A percentile compares a stretch with the other conserved stretches of the same genome.
Evolutionary conservation across 148 eudicot species (phyloP).

Genomic region (Agrostemma githago): DNA sequence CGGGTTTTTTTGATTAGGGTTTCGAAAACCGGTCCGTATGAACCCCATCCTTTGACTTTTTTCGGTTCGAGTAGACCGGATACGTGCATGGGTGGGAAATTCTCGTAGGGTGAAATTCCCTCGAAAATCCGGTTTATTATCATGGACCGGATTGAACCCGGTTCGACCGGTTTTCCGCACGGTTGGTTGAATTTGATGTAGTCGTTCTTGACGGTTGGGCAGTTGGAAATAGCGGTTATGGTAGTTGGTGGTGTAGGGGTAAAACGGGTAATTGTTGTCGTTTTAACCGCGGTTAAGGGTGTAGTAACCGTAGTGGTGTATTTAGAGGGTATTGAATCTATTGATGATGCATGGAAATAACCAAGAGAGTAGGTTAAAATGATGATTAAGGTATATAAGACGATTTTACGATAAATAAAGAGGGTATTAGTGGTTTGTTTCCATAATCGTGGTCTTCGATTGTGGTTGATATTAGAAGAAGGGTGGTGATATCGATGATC

Average conservation of each 20-base stretch:
- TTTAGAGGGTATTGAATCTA: conserved; percentile 15
- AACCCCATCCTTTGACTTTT: conserved; percentile 67
- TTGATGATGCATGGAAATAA: conserved; percentile 32
- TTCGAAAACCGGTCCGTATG: conserved; percentile 57
- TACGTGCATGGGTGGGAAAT: conserved; percentile 56
- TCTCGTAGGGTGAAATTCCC: conserved; percentile 49
- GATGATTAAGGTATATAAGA: conserved; percentile 24
- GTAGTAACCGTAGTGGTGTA: background rate
- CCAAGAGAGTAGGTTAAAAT: conserved; percentile 39
- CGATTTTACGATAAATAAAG: conserved; percentile 16
- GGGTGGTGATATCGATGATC: conserved; percentile 11
- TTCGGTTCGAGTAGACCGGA: conserved; percentile 25
- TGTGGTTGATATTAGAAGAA: conserved; percentile 7
- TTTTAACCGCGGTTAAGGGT: background rate
- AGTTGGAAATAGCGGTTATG: conserved; percentile 8
- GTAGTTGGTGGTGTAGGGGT: background rate
- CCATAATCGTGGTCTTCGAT: conserved; percentile 8
- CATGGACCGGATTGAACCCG: conserved; percentile 32
- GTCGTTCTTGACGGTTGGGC: conserved; percentile 18
- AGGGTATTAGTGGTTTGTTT: background rate
- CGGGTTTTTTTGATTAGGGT: conserved; percentile 40
- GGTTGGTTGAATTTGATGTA: conserved; percentile 29
- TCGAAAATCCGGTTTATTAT: conserved; percentile 44
- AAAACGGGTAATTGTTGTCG: too few species aligned
- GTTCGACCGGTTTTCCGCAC: conserved; percentile 34